A percentile compares a stretch with the other conserved stretches of the same genome.
Conservation (phyloP, 306 rosid species). For the Ceratonia siliqua region DNA sequence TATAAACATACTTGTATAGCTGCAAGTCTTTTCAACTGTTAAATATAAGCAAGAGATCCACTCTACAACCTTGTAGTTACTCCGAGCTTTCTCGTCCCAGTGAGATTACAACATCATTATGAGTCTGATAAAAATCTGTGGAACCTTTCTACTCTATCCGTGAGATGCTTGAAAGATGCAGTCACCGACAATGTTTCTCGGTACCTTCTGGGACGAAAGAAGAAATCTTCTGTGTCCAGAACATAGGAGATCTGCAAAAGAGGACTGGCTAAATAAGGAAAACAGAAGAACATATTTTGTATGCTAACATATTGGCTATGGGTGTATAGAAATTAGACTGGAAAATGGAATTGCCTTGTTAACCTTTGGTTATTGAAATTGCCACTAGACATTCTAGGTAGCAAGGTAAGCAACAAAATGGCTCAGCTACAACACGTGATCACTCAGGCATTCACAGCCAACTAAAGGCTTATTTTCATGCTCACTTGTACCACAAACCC, state of each 20-base stretch:
- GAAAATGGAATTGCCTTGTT: conserved; percentile 3
- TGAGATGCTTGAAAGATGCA: conserved; percentile 29
- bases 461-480: no score
- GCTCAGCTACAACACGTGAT: neutral
- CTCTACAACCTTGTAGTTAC: conserved; percentile 20
- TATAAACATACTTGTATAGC: conserved; percentile 27
- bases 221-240: conserved; percentile 78
- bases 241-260: conserved; percentile 71
- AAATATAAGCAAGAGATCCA: conserved; percentile 14
- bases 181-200: conserved; percentile 34
- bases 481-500: no score
- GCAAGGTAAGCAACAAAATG: neutral
- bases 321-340: neutral
- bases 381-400: neutral
- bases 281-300: neutral
- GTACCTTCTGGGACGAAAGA: conserved; percentile 60
- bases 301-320: neutral
- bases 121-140: conserved; percentile 55
- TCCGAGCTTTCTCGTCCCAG: neutral
- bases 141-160: conserved; percentile 58
- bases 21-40: conserved; percentile 25
- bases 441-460: no score
- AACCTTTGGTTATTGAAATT: neutral
- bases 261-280: conserved; percentile 29
- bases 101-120: conserved; percentile 3